phyloP scores from a whole-genome alignment of 1,284 basidiomycete genomes.

The Sporisorium reilianum region DNA sequence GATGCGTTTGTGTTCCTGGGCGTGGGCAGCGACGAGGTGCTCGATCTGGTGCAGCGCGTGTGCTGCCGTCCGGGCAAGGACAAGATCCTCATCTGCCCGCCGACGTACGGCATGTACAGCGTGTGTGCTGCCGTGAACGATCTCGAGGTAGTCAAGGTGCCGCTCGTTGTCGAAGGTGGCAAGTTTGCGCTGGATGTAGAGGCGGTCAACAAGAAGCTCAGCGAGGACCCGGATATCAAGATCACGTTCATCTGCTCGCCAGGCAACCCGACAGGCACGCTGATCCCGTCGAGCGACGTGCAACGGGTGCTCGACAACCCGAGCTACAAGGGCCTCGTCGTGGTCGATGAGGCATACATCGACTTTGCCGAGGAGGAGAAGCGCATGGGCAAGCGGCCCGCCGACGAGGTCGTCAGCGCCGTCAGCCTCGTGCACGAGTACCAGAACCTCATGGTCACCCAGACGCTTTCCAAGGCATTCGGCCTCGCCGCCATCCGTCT shows the following conservation, averaged over 20 bases:
- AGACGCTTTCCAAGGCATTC: constrained; percentile 96
- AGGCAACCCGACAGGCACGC: constrained; percentile 94
- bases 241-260: constrained; percentile 96
- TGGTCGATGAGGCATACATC: constrained; percentile 98
- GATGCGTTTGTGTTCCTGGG: constrained; percentile 84
- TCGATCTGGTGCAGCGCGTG: constrained; percentile 92
- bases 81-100: constrained; percentile 78
- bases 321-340: constrained; percentile 87
- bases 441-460: constrained; percentile 90
- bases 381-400: constrained; percentile 48
- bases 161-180: constrained; percentile 80
- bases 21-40: constrained; percentile 96
- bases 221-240: constrained; percentile 75
- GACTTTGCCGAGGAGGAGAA: constrained; percentile 77
- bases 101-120: constrained; percentile 97
- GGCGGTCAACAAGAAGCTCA: constrained; percentile 47
- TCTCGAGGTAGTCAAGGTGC: constrained; percentile 83
- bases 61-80: constrained; percentile 85
- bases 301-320: constrained; percentile 82
- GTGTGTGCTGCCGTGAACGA: constrained; percentile 97
- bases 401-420: constrained; percentile 74
- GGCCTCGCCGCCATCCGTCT: constrained; percentile 93
- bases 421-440: constrained; percentile 80
- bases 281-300: constrained; percentile 81
- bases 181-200: constrained; percentile 78